phyloP scores from a whole-genome alignment of 2,329 filamentous ascomycete genomes.

The Fusarium sp. region DNA sequence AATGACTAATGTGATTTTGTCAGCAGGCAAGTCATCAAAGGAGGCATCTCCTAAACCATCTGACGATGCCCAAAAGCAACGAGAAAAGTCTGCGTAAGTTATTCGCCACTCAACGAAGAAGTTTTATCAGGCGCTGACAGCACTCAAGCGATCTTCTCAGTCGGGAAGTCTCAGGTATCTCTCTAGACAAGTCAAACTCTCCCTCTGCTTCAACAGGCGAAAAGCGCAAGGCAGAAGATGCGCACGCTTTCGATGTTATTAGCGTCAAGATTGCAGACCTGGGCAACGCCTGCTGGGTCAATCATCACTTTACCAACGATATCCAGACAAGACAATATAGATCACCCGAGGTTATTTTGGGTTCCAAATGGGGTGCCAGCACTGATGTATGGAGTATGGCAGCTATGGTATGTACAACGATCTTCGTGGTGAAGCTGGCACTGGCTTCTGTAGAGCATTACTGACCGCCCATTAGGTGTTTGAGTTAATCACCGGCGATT shows the following conservation, averaged over 20 bases:
- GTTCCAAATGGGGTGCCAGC: slow-evolving; percentile 98
- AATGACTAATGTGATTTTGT: slow-evolving; percentile 15
- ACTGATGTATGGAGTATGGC: slow-evolving; percentile 99
- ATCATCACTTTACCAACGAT: slow-evolving; percentile 98
- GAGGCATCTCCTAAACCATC: slow-evolving; percentile 60
- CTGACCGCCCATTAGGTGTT: slow-evolving; percentile 73
- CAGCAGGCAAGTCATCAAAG: slow-evolving; percentile 47
- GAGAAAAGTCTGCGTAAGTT: slow-evolving; percentile 92
- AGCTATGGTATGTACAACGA: slow-evolving; percentile 77
- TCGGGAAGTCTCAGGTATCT: slow-evolving; percentile 93
- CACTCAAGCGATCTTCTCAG: slow-evolving; percentile 79
- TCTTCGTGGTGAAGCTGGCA: neutral
- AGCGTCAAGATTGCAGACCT: slow-evolving; percentile 99
- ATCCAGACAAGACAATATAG: slow-evolving; percentile 98
- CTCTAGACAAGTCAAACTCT: slow-evolving; percentile 76
- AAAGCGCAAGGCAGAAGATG: slow-evolving; percentile 69
- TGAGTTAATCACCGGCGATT: slow-evolving; percentile 96
- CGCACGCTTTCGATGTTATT: slow-evolving; percentile 73
- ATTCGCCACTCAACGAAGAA: neutral
- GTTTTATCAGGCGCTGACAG: slow-evolving; percentile 13
- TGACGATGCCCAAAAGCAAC: slow-evolving; percentile 77
- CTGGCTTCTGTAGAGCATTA: neutral
- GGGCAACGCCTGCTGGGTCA: slow-evolving; percentile 98
- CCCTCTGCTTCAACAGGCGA: slow-evolving; percentile 64
- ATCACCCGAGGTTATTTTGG: slow-evolving; percentile 95